phyloP scores from a whole-genome alignment of 2,329 filamentous ascomycete genomes.

The Sporothrix humicola region DNA sequence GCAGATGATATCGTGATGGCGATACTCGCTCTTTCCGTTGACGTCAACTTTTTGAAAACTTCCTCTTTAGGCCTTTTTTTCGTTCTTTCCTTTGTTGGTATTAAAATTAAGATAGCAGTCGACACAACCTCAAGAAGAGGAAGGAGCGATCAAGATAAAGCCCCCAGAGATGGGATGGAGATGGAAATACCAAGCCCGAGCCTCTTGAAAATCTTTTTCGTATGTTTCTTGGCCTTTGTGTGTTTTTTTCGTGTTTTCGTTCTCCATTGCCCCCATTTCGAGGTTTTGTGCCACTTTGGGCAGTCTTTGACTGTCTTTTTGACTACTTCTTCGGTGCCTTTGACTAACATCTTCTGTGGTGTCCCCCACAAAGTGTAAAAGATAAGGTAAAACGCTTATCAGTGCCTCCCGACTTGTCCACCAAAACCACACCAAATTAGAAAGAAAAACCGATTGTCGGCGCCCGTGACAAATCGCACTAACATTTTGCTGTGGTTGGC shows the following conservation, averaged over 20 bases:
- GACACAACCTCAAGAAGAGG: not conserved
- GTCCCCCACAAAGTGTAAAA: not conserved
- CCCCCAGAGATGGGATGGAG: no score
- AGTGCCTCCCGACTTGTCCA: not conserved
- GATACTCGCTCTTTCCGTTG: not conserved
- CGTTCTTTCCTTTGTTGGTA: not conserved
- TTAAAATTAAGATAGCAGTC: not conserved
- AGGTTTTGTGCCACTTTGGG: slow-evolving; percentile 4
- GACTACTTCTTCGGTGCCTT: not conserved
- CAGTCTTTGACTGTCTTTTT: not conserved
- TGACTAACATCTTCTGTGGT: not conserved
- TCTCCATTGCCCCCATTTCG: not conserved
- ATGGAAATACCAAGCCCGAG: not conserved
- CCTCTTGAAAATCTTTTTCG: slow-evolving; percentile 1
- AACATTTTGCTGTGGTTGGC: not conserved
- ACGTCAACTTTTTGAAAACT: no score
- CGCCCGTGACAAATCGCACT: slow-evolving; percentile 28
- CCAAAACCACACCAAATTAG: not conserved
- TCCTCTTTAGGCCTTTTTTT: not conserved
- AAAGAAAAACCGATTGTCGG: slow-evolving; percentile 24
- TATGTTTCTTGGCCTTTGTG: not conserved
- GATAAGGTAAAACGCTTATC: slow-evolving; percentile 22
- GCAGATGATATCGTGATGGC: not conserved
- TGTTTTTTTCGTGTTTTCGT: not conserved
- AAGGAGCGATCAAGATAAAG: not conserved